Evolutionary conservation across 805 yeast genomes (phyloP).

Genomic region (Monosporozyma aerobia): DNA sequence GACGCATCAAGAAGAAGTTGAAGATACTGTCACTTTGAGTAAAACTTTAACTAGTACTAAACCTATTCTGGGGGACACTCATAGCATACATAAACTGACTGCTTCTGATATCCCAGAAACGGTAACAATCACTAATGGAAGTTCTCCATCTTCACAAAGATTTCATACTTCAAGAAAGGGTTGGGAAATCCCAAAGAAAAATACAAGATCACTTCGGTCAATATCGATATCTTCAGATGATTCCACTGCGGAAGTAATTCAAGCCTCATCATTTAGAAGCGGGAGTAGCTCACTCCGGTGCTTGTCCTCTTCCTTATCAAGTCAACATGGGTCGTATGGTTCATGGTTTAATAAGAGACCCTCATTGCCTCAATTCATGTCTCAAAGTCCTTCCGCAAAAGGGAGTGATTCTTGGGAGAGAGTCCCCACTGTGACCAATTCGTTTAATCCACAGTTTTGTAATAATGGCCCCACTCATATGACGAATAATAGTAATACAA

Average conservation of each 20-base stretch:
- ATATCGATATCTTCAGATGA: slow-evolving; percentile 29
- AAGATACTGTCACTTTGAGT: background rate
- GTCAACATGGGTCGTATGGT: slow-evolving; percentile 27
- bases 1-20: background rate
- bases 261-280: slow-evolving; percentile 30
- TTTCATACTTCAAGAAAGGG: slow-evolving; percentile 23
- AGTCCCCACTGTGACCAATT: slow-evolving; percentile 8
- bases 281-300: slow-evolving; percentile 31
- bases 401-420: slow-evolving; percentile 20
- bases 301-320: slow-evolving; percentile 33
- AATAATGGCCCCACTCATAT: background rate
- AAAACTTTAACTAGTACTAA: background rate
- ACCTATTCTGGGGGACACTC: background rate
- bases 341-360: slow-evolving; percentile 28
- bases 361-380: slow-evolving; percentile 13
- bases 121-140: slow-evolving; percentile 1
- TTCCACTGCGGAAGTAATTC: slow-evolving; percentile 25
- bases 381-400: slow-evolving; percentile 20
- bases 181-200: slow-evolving; percentile 34
- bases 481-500: background rate
- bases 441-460: background rate
- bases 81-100: background rate
- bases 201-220: slow-evolving; percentile 18
- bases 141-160: slow-evolving; percentile 5
- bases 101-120: background rate